Evolutionary conservation across 139 green algal species (phyloP).

Genomic region (Chlorella sp.): DNA sequence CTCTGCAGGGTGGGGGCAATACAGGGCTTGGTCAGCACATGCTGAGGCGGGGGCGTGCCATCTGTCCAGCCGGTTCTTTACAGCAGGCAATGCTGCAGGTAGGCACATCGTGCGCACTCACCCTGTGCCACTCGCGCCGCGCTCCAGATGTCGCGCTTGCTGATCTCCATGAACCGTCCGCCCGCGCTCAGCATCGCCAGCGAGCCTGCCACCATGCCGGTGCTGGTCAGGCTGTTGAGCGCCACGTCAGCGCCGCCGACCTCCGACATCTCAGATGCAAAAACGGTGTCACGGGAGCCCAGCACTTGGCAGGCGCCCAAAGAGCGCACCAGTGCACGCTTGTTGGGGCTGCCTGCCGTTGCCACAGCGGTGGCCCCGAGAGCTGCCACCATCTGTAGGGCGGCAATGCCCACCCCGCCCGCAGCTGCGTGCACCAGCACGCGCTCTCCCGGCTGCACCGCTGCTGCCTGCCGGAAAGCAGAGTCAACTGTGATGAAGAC

Average conservation of each 20-base stretch:
- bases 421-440: constrained; percentile 67
- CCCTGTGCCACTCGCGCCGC: constrained; percentile 55
- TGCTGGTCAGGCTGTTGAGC: constrained; percentile 85
- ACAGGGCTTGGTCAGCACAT: not conserved
- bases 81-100: not conserved
- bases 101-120: not conserved
- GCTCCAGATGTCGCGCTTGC: constrained; percentile 91
- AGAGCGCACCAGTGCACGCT: constrained; percentile 69
- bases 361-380: constrained; percentile 56
- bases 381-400: constrained; percentile 59
- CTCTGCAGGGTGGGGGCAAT: constrained; percentile 46
- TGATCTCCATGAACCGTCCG: constrained; percentile 85
- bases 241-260: constrained; percentile 72
- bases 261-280: constrained; percentile 62
- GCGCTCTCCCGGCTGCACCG: constrained; percentile 32
- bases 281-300: constrained; percentile 71
- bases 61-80: not conserved
- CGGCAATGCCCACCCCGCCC: constrained; percentile 74
- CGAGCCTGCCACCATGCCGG: constrained; percentile 71
- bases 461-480: constrained; percentile 56
- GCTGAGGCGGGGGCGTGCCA: not conserved
- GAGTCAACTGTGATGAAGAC: constrained; percentile 56
- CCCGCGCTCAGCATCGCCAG: constrained; percentile 43
- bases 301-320: constrained; percentile 58
- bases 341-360: constrained; percentile 77